phyloP scores from a whole-genome alignment of 2,329 filamentous ascomycete genomes.

The Albifimbria verrucaria region DNA sequence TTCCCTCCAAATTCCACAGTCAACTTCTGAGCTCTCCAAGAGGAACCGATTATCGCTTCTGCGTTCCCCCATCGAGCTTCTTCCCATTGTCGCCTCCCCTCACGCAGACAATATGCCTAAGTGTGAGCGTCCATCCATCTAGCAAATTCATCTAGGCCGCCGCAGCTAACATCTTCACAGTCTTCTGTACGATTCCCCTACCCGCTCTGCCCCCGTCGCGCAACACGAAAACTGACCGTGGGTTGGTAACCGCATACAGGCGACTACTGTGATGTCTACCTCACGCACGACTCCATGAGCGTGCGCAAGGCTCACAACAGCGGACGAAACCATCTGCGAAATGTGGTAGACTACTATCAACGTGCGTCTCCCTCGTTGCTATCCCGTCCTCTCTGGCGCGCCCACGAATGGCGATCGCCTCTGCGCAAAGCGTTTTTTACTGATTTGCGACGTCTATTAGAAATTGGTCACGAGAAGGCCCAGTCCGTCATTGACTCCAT shows the following conservation, averaged over 20 bases:
- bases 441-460: no score
- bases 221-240: constrained; percentile 1
- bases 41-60: background rate
- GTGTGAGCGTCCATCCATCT: constrained; percentile 58
- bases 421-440: no score
- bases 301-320: constrained; percentile 98
- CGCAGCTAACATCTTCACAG: constrained; percentile 26
- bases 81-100: background rate
- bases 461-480: constrained; percentile 97
- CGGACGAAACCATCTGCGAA: constrained; percentile 93
- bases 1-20: background rate
- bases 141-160: constrained; percentile 26
- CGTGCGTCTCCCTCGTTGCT: constrained; percentile 47
- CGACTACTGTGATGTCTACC: constrained; percentile 99
- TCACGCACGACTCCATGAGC: constrained; percentile 99
- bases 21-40: background rate
- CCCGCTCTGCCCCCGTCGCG: constrained; percentile 8
- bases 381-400: background rate
- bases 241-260: constrained; percentile 40
- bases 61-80: background rate
- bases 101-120: constrained; percentile 68
- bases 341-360: constrained; percentile 98
- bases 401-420: no score
- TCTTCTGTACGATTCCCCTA: constrained; percentile 18
- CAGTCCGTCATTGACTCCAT: constrained; percentile 98